Base-by-base conservation (phyloP, 176 grass and related monocot species). In the Pontederia paniculata region DNA sequence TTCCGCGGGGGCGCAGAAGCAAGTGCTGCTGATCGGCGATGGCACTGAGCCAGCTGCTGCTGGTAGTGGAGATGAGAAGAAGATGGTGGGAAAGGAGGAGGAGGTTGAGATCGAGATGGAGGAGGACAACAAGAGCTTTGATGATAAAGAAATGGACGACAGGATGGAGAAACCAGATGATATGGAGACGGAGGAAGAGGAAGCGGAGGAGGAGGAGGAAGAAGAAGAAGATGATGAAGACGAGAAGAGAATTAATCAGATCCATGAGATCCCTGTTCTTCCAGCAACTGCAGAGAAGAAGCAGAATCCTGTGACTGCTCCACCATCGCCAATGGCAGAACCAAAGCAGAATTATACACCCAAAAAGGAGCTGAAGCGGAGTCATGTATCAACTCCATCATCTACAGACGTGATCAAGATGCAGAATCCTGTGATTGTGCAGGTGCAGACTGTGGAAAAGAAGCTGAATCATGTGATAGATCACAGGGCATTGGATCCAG, bases 111-210 rank as follows among this genome's bases (percentile, higher is more conserved):
- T 12, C 7, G 66, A 53, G 54, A 31, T 56, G 51, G 78, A 81
- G 41, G 77, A 79, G 17, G 80, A 77, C 45, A 62, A 14, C 17
- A 23, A 61, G 57, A 72, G 48, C 47, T 72, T 72, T 53, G 69
- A 72, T 53, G 83, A 84, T 17, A 84, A 95, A 74, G 73, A 83
- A 67, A 74, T 66, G n/a, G 71, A 85, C 67, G 47, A 45, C 14
- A 22, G 50, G 19, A 20, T 50, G 47, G 57, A 52, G 57, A 78
- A 66, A 14, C 11, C 61, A 55, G 69, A 67, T 10, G 23, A 9
- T 23, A 57, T 77, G 48, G 58, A 17, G 21, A 78, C 54, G 22
- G 67, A 70, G 18, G 63, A 52, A 14, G 77, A 68, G 7, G 50
- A 63, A 9, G 65, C 17, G 16, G 78, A 25, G 8, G 41, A 73